Evolutionary conservation across 129 eudicot species (phyloP).

Genomic region (Flaveria brownii): DNA sequence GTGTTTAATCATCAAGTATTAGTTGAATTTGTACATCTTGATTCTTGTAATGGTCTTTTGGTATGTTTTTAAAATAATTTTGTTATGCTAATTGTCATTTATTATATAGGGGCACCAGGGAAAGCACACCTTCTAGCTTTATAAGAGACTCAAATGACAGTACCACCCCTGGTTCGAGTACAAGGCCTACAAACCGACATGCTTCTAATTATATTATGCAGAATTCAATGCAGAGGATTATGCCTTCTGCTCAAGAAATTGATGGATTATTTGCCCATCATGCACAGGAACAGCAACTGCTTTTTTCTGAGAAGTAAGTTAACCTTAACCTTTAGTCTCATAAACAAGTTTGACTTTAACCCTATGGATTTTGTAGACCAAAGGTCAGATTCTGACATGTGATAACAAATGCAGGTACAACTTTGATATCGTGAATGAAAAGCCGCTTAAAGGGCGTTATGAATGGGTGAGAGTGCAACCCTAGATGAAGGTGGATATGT

Average conservation of each 20-base stretch:
- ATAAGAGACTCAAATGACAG: constrained; percentile 53
- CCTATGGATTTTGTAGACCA: neutral
- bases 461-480: constrained; percentile 81
- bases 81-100: constrained; percentile 7
- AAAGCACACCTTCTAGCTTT: constrained; percentile 91
- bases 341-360: constrained; percentile 1
- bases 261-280: constrained; percentile 70
- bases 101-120: constrained; percentile 73
- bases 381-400: neutral
- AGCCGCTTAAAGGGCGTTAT: constrained; percentile 82
- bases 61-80: constrained; percentile 2
- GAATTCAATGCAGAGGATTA: constrained; percentile 26
- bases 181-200: constrained; percentile 40
- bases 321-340: neutral
- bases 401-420: constrained; percentile 64
- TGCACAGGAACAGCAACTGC: constrained; percentile 65
- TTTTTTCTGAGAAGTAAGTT: constrained; percentile 69
- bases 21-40: neutral
- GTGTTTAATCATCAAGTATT: neutral
- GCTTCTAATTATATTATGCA: constrained; percentile 41
- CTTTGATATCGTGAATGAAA: constrained; percentile 75
- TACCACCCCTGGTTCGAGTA: constrained; percentile 69
- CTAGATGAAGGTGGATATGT: constrained; percentile 29
- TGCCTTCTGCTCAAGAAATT: constrained; percentile 69
- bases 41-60: neutral